phyloP scores from a whole-genome alignment of 1,139 yeast genomes.

The Candida tetrigidarum region DNA sequence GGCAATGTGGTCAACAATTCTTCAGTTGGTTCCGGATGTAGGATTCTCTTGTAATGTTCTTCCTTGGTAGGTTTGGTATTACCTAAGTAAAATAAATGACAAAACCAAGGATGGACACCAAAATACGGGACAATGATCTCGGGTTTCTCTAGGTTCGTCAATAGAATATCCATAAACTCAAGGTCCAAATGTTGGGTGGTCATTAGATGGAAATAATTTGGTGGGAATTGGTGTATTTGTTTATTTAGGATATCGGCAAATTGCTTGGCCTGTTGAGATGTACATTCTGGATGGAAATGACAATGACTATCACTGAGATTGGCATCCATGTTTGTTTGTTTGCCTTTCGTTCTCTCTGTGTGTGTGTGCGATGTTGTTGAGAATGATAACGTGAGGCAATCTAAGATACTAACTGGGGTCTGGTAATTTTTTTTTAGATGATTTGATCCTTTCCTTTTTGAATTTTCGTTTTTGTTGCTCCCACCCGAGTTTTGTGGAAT shows the following conservation, averaged over 20 bases:
- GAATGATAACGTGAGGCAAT: too few species aligned
- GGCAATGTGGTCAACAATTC: slow-evolving; percentile 60
- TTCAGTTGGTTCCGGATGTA: slow-evolving; percentile 44
- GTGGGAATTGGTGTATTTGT: slow-evolving; percentile 5
- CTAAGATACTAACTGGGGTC: too few species aligned
- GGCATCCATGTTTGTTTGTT: slow-evolving; percentile 5
- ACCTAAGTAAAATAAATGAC: slow-evolving; percentile 56
- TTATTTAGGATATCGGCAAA: slow-evolving; percentile 17
- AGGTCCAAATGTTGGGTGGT: slow-evolving; percentile 60
- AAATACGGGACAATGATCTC: slow-evolving; percentile 57
- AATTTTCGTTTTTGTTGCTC: not conserved
- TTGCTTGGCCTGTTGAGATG: slow-evolving; percentile 13
- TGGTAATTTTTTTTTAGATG: too few species aligned
- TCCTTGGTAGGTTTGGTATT: slow-evolving; percentile 25
- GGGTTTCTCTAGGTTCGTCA: slow-evolving; percentile 25
- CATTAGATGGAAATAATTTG: slow-evolving; percentile 46
- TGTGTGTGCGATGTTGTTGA: too few species aligned
- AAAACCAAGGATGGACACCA: slow-evolving; percentile 94
- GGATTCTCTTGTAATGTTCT: slow-evolving; percentile 59
- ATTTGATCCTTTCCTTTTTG: too few species aligned
- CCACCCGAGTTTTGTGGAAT: not conserved
- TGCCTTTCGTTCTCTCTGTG: too few species aligned
- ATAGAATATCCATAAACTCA: slow-evolving; percentile 34
- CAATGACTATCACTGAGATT: slow-evolving; percentile 24
- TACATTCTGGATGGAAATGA: slow-evolving; percentile 23